Base-by-base conservation (phyloP, 1,284 basidiomycete species). In the Trametes hirsuta region DNA sequence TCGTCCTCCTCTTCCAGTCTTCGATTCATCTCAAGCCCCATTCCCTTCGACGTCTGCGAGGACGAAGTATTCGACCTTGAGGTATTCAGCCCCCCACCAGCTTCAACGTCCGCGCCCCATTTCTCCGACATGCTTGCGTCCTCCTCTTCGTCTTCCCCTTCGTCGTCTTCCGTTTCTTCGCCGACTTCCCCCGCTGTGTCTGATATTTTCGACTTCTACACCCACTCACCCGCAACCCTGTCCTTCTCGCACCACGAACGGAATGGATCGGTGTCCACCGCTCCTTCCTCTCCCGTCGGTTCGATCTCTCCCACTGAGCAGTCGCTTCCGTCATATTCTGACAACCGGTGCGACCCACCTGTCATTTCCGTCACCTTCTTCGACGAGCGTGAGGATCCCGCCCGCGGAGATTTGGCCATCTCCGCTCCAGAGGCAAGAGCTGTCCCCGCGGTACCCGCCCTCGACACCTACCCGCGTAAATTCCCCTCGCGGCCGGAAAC, bases 21-120 rank as follows among this genome's bases (percentile, higher is more conserved):
- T 2, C 56, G 56, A 12, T 52, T 59, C 35, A 48, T 64, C 14
- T 25, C 58, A 47, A 68, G 69, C 47, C 68, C 72, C 5, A 51
- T 71, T 9, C 72, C 71, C 22, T 62, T 65, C 45, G 69, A 73
- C 47, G 69, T 73, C 47, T 66, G 63, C 48, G 71, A 69, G 49
- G 64, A 65, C 53, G 64, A 67, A 49, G 54, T 66, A 42, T 64
- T 67, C 48, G 70, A 71, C 39, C 37, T 61, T 50, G 66, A 64
- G 34, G 21, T 55, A 39, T 55, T 56, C 51, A 51, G 61, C 34
- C 52, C 64, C 36, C 51, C 53, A 15, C 51, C 55, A 12, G 44
- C 42, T 52, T 30, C 52, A 30, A 30, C 30, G 18, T 56, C 60
- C 15, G 44, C 54, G 10, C 49, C 55, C 5, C 49, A 53, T 36